Evolutionary conservation across 2,329 filamentous ascomycete species (phyloP).

Genomic region (Epichloe uncinata): DNA sequence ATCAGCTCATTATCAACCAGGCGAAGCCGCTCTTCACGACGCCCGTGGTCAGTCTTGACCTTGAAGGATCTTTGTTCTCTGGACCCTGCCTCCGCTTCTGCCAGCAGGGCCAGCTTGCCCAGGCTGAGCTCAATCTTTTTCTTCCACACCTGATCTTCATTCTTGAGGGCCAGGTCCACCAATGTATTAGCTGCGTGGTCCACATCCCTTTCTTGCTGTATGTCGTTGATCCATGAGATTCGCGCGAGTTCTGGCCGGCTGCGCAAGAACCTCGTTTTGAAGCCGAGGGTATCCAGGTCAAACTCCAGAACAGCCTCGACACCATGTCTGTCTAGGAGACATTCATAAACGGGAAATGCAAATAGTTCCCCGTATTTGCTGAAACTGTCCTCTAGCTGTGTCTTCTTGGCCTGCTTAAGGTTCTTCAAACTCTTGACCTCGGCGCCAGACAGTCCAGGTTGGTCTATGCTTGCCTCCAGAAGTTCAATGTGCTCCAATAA

Average conservation of each 20-base stretch:
- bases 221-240: slow-evolving; percentile 90
- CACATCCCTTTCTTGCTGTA: slow-evolving; percentile 64
- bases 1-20: slow-evolving; percentile 51
- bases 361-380: slow-evolving; percentile 52
- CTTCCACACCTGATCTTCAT: slow-evolving; percentile 75
- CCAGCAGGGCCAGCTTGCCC: slow-evolving; percentile 67
- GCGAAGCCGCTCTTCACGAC: slow-evolving; percentile 30
- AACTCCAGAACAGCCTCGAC: slow-evolving; percentile 59
- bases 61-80: slow-evolving; percentile 21
- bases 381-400: slow-evolving; percentile 39
- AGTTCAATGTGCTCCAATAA: slow-evolving; percentile 39
- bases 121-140: slow-evolving; percentile 89
- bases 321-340: slow-evolving; percentile 55
- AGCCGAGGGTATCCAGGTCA: slow-evolving; percentile 51
- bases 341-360: slow-evolving; percentile 67
- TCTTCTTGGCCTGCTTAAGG: slow-evolving; percentile 28
- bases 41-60: slow-evolving; percentile 20
- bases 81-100: slow-evolving; percentile 32
- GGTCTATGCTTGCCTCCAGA: slow-evolving; percentile 16
- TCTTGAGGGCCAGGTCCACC: slow-evolving; percentile 51
- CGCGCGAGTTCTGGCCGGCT: slow-evolving; percentile 59
- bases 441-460: slow-evolving; percentile 15
- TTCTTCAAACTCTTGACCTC: slow-evolving; percentile 18
- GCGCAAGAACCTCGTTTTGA: slow-evolving; percentile 67
- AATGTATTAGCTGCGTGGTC: slow-evolving; percentile 59